These are phyloP conservation scores for Neurospora sp. DNA, from an alignment of 495 filamentous ascomycete genomes.

Conservation along the genomic window DNA sequence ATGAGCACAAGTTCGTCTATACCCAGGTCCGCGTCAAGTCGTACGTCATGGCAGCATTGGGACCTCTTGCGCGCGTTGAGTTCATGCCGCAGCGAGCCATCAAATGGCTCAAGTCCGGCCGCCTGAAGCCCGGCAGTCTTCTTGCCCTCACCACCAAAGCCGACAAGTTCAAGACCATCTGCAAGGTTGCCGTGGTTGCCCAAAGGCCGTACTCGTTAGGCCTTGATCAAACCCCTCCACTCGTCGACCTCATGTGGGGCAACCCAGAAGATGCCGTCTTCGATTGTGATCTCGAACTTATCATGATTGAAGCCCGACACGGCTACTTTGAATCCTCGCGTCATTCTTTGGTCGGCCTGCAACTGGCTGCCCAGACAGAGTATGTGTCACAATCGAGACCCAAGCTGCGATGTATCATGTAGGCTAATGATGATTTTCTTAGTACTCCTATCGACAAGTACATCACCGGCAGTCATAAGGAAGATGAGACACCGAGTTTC, in stretches of 20 bases:
- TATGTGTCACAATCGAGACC: slow-evolving; percentile 23
- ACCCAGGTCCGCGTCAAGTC: slow-evolving; percentile 63
- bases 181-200: slow-evolving; percentile 63
- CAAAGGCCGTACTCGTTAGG: slow-evolving; percentile 50
- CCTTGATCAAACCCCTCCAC: slow-evolving; percentile 53
- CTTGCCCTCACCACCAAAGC: slow-evolving; percentile 57
- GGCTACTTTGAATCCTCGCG: slow-evolving; percentile 68
- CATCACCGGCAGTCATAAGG: slow-evolving; percentile 30
- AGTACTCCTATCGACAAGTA: slow-evolving; percentile 28
- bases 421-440: neutral
- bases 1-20: slow-evolving; percentile 54
- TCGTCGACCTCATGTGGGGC: slow-evolving; percentile 69
- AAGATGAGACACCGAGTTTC: slow-evolving; percentile 23
- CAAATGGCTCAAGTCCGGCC: slow-evolving; percentile 65
- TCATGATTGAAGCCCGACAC: slow-evolving; percentile 66
- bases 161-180: slow-evolving; percentile 56
- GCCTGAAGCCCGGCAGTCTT: slow-evolving; percentile 57
- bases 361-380: slow-evolving; percentile 54
- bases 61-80: slow-evolving; percentile 54
- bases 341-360: slow-evolving; percentile 62
- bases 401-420: too few species aligned
- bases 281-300: slow-evolving; percentile 58
- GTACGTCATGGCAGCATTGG: slow-evolving; percentile 50
- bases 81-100: slow-evolving; percentile 66
- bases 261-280: slow-evolving; percentile 47